Base-by-base conservation (phyloP, 2,329 filamentous ascomycete species). In the Blastomyces silverae region DNA sequence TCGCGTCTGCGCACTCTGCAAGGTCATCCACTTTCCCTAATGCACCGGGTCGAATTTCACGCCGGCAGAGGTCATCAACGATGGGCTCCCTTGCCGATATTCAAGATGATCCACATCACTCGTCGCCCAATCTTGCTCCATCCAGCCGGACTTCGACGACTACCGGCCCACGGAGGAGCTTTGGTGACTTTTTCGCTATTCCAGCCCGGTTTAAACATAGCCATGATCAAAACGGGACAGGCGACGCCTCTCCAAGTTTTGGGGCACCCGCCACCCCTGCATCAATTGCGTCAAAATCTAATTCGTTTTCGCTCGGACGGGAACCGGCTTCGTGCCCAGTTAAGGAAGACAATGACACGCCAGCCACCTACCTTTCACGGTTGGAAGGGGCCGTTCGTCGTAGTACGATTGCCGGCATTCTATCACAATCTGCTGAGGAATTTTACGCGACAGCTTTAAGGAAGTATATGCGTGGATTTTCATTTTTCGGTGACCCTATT, bases 401-500 rank as follows among this genome's bases (percentile, higher is more conserved):
- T 64, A 90, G 92, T 68, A 85, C 89, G 63, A 92, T 99, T 70
- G 92, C 92, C 17, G 90, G 89, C 58, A 86, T 91, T 20, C 79
- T 99, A 34, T 93, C 91, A 22, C 96, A 95, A 73, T 90, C 87
- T n/a, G 85, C 85, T 1, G 93, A 99, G 71, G 79, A 87, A 0
- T 99, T 97, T 75, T 90, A 88, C 58, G 85, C 87, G 66, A 87
- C 90, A 0, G 92, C 96, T 2, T 78, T 99, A 64, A 86, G 93
- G 66, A 97, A 93, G 73, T 97, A 96, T 73, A 97, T 97, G 89
- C 87, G 93, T 63, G 89, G 89, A 25, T 97, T 97, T 76, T 87
- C 88, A 62, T 97, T 97, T 78, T 97, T 97, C 72, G 92, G 91
- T 37, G 93, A 97, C 71, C 94, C 94, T 0, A 93, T 99, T 81